Base-by-base conservation (phyloP, 176 grass and related monocot species). In the Avena eriantha region DNA sequence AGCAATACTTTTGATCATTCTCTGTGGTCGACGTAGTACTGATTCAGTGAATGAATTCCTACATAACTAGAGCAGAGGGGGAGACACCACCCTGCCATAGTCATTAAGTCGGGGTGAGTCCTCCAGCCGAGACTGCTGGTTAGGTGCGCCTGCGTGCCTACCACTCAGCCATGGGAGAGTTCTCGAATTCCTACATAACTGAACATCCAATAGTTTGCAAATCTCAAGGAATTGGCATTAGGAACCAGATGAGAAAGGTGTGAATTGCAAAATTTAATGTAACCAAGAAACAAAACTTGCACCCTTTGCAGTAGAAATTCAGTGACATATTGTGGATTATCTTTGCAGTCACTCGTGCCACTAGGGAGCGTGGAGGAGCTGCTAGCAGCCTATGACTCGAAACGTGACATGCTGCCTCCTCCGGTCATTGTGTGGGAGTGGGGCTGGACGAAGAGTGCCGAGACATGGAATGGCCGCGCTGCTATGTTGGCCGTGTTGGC, bases 361-460 rank as follows among this genome's bases (percentile, higher is more conserved):
- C 90, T 99, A 21, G 97, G 97, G 45, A 99, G 97, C 55, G 97
- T 96, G 49, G 97, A 99, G 83, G 97, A 99, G 86, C 79, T 99
- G 68, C 73, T 99, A 77, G 97, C 97, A 36, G 92, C 92, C 1
- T 99, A 99, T 11, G 94, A 99, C 77, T 90, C 94, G 0, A 99
- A 99, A 36, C 92, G 97, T 3, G 85, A 88, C 4, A 89, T 96
- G 69, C 87, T 99, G 17, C 97, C 97, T 41, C 92, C 94, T 79
- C 97, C 94, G 3, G 90, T 99, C 56, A 91, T 82, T 2, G 97
- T 99, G 41, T 99, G 97, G 97, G 80, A 99, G 79, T 99, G 97
- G 97, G 97, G 97, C 60, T 99, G 97, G 97, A 99, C 97, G 5
- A 94, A 92, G 87, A 94, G 94, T 5, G 97, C 97, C 0, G 97